phyloP scores from a whole-genome alignment of 495 filamentous ascomycete species.

The Sporormia fimetaria region DNA sequence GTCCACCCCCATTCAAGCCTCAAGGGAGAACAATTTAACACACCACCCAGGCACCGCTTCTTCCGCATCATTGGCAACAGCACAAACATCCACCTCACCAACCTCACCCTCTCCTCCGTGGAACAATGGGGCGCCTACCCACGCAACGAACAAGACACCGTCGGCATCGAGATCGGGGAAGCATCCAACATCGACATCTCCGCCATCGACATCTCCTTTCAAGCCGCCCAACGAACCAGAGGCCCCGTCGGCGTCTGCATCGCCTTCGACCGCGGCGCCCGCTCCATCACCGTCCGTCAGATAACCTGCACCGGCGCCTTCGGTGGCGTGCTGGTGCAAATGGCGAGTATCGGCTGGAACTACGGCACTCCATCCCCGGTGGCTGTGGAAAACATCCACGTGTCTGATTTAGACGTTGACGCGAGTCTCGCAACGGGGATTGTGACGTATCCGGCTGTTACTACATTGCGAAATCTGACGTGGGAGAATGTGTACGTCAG shows the following conservation, averaged over 20 bases:
- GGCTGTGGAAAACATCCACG: too few species aligned
- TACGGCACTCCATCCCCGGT: too few species aligned
- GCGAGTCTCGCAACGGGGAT: too few species aligned
- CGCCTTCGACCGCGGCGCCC: conserved; percentile 6
- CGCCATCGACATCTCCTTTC: conserved; percentile 3
- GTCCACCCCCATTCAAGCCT: too few species aligned
- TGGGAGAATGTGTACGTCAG: too few species aligned
- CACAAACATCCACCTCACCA: neutral
- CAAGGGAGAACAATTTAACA: too few species aligned
- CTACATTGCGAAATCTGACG: too few species aligned
- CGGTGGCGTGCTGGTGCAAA: conserved; percentile 2
- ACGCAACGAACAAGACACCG: neutral
- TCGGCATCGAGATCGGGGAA: conserved; percentile 9
- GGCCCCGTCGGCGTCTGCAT: conserved; percentile 4
- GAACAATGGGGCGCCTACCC: neutral
- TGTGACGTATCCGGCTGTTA: too few species aligned
- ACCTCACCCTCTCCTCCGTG: neutral
- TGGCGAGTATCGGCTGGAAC: too few species aligned
- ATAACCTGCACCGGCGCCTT: neutral
- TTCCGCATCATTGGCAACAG: conserved; percentile 5
- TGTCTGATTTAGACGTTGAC: too few species aligned
- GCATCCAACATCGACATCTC: conserved; percentile 2
- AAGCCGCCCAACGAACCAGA: neutral
- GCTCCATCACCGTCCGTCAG: neutral
- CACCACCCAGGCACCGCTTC: conserved; percentile 4